A percentile compares a stretch with the other conserved stretches of the same genome.
Evolutionary conservation across 2,329 filamentous ascomycete genomes (phyloP).

Genomic region (Fusarium papillatum): DNA sequence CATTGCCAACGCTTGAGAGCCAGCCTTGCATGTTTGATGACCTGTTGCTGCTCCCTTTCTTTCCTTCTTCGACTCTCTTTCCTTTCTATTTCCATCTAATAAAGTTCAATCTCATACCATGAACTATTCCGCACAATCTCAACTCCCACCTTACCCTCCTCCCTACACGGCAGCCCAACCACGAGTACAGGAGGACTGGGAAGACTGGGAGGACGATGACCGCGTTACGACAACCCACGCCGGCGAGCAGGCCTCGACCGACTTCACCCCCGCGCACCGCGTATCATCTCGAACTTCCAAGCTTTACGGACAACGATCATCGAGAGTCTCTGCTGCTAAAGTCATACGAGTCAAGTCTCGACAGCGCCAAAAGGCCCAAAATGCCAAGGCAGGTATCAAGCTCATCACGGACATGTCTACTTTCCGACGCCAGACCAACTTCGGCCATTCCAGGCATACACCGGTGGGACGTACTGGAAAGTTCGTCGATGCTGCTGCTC

Average conservation of each 20-base stretch:
- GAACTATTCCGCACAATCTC: slow-evolving; percentile 24
- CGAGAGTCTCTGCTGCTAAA: slow-evolving; percentile 55
- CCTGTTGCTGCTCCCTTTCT: slow-evolving; percentile 7
- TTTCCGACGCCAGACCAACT: slow-evolving; percentile 59
- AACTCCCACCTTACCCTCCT: slow-evolving; percentile 27
- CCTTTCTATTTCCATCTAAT: slow-evolving; percentile 18
- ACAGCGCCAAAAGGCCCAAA: slow-evolving; percentile 71
- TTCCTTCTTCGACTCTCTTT: background rate
- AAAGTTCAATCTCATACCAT: slow-evolving; percentile 24
- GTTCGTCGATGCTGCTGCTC: slow-evolving; percentile 71
- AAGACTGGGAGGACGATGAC: slow-evolving; percentile 67
- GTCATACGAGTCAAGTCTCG: slow-evolving; percentile 68
- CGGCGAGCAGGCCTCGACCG: slow-evolving; percentile 51
- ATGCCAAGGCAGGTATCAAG: slow-evolving; percentile 74
- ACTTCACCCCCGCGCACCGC: slow-evolving; percentile 32
- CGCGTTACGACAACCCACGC: slow-evolving; percentile 55
- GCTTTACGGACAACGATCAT: slow-evolving; percentile 40
- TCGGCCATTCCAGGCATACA: slow-evolving; percentile 47
- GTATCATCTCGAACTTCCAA: slow-evolving; percentile 26
- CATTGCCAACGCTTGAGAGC: slow-evolving; percentile 1
- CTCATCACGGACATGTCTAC: slow-evolving; percentile 78
- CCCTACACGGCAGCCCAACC: slow-evolving; percentile 32
- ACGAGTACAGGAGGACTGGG: slow-evolving; percentile 60
- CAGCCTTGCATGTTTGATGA: slow-evolving; percentile 29
- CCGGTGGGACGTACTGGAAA: slow-evolving; percentile 53